Base-by-base conservation (phyloP, 1,284 basidiomycete genomes). In the Ustilago cynodontis region DNA sequence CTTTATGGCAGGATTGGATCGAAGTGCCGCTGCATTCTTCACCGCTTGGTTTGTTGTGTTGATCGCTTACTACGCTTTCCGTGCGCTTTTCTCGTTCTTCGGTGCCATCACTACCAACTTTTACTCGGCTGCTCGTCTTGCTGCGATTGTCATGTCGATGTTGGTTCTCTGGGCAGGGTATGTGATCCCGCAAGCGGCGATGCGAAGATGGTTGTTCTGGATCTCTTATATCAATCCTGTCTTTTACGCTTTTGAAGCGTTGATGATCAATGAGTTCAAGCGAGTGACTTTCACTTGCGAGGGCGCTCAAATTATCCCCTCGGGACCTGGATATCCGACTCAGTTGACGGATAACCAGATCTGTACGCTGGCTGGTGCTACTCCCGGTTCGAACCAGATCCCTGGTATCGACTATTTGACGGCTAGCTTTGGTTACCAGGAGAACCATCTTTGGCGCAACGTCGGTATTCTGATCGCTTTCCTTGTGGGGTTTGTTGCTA, bases 171-270 rank as follows among this genome's bases (percentile, higher is more conserved):
- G 70, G 65, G 75, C 80, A 5, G 80, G 81, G 11, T 83, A 79
- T 52, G 82, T 80, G 16, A 75, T 82, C 26, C 82, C 80, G 1
- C 78, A 73, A 37, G 65, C 63, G 4, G 88, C 89, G 65, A 94
- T 95, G 93, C 92, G 93, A 85, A 88, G 92, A 58, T 95, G 93
- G 93, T 85, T 95, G 18, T 93, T 93, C 88, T 94, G 93, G 93
- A 73, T 81, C 61, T 65, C 65, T 24, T 79, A 79, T 58, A 35
- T 78, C 60, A 80, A 78, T 56, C 85, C 85, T 7, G 84, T 93
- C 47, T 87, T 90, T 16, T 95, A 94, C 87, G 92, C 91, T 0
- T 95, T 93, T 89, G 90, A 92, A 76, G 92, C 90, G 1, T 88
- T 90, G 58, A 77, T 83, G 77, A 64, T 77, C 63, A 89, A 89